Percentiles rank a stretch among this genome's conserved stretches.
Evolutionary conservation across 345 rosid genomes (phyloP).

Genomic region (Eucalyptus lansdowneana): DNA sequence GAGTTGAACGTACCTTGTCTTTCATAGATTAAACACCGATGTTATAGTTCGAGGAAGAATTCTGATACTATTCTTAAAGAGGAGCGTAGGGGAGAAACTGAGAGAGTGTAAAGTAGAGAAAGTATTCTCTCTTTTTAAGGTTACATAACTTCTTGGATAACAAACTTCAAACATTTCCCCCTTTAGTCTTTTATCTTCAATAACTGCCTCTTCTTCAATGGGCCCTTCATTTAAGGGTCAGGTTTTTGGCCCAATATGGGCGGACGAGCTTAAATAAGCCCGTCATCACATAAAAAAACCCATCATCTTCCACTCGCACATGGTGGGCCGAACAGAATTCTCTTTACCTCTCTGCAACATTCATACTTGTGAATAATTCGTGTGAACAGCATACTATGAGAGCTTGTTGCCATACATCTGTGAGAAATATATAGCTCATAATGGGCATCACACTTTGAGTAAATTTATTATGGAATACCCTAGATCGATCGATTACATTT

Average conservation of each 20-base stretch:
- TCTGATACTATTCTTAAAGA: no score
- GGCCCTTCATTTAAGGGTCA: no score
- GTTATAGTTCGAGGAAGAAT: fast-evolving
- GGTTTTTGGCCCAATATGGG: no score
- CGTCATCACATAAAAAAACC: no score
- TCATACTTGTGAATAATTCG: fast-evolving
- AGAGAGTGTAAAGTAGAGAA: no score
- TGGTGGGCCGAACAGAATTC: fast-evolving
- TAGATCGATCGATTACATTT: fast-evolving
- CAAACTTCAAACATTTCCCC: fast-evolving
- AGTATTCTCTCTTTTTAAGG: fast-evolving
- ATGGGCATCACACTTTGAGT: fast-evolving
- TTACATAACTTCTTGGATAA: no score
- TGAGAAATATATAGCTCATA: no score
- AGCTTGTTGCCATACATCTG: fast-evolving
- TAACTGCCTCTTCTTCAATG: no score
- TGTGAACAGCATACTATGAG: fast-evolving
- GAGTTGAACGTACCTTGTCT: fast-evolving
- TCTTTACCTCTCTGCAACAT: fast-evolving
- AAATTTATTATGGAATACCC: fast-evolving
- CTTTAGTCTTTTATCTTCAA: no score
- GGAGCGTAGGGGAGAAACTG: no score
- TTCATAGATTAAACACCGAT: no score
- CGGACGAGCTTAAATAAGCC: fast-evolving
- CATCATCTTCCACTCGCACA: fast-evolving